Evolutionary conservation across 768 basidiomycete species (phyloP).

Genomic region (Rossbeevera mucosa): DNA sequence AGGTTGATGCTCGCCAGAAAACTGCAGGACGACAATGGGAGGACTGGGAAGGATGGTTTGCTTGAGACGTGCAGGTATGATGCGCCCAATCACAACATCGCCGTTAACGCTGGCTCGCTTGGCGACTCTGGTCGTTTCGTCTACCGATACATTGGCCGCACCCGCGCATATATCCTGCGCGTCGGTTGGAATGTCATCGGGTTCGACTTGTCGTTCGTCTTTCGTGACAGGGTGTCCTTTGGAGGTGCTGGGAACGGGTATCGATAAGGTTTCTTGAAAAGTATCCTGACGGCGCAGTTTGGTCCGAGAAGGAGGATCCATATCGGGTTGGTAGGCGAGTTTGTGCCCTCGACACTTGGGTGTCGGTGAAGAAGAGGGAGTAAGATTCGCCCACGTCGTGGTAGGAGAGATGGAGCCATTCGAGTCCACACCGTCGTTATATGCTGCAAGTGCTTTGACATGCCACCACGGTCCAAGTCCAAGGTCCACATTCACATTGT

Average conservation of each 20-base stretch:
- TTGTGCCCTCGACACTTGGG: background rate
- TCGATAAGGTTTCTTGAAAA: background rate
- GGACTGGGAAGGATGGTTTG: background rate
- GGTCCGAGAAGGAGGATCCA: background rate
- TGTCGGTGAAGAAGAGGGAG: background rate
- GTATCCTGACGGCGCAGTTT: background rate
- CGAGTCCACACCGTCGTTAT: background rate
- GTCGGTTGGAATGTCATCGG: background rate
- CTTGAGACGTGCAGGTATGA: background rate
- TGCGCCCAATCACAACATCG: background rate
- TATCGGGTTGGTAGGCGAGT: background rate
- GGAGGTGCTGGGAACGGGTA: background rate
- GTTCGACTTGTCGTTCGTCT: background rate
- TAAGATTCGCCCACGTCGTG: background rate
- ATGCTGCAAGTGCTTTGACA: conserved; percentile 1
- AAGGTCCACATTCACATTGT: conserved; percentile 3
- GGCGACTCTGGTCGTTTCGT: background rate
- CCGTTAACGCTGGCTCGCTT: background rate
- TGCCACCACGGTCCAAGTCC: background rate
- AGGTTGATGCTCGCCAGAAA: background rate
- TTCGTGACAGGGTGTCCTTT: background rate
- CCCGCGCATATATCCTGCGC: conserved; percentile 10
- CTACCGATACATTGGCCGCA: background rate
- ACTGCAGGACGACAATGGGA: background rate
- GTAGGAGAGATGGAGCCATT: background rate